Evolutionary conservation across 2,329 filamentous ascomycete genomes (phyloP).

Genomic region (Colletotrichum sojae): DNA sequence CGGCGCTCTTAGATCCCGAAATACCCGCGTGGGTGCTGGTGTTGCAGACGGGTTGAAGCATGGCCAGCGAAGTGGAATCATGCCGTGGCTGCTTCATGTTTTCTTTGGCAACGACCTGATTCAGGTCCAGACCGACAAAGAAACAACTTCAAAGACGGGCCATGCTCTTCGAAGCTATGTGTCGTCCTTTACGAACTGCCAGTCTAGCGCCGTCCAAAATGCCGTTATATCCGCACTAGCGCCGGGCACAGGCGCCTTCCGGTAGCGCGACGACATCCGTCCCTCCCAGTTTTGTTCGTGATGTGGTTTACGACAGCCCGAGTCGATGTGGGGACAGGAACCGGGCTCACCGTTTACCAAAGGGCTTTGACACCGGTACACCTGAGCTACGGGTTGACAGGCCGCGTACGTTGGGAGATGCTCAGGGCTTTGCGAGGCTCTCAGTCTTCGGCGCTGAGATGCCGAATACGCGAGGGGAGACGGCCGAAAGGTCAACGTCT

Average conservation of each 20-base stretch:
- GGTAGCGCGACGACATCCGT: not conserved
- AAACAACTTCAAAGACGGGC: not conserved
- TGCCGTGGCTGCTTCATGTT: too few species aligned
- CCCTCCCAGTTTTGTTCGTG: not conserved
- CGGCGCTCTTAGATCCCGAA: too few species aligned
- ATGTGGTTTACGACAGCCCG: not conserved
- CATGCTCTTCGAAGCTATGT: not conserved
- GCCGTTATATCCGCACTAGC: not conserved
- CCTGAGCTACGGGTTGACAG: slow-evolving; percentile 8
- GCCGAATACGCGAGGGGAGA: slow-evolving; percentile 14
- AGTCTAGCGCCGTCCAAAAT: not conserved
- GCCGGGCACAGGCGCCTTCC: not conserved
- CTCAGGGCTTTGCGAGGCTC: slow-evolving; percentile 22
- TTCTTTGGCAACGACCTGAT: not conserved
- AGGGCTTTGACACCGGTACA: slow-evolving; percentile 19
- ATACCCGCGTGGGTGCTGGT: too few species aligned
- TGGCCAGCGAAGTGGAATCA: too few species aligned
- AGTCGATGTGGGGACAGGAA: not conserved
- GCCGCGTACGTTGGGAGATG: slow-evolving; percentile 3
- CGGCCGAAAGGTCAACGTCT: not conserved
- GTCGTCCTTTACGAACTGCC: not conserved
- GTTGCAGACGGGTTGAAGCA: too few species aligned
- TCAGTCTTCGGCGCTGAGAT: slow-evolving; percentile 17
- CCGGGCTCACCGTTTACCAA: slow-evolving; percentile 26
- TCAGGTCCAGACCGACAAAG: not conserved